Base-by-base conservation (phyloP, 345 rosid genomes). In the Pistacia integerrima region DNA sequence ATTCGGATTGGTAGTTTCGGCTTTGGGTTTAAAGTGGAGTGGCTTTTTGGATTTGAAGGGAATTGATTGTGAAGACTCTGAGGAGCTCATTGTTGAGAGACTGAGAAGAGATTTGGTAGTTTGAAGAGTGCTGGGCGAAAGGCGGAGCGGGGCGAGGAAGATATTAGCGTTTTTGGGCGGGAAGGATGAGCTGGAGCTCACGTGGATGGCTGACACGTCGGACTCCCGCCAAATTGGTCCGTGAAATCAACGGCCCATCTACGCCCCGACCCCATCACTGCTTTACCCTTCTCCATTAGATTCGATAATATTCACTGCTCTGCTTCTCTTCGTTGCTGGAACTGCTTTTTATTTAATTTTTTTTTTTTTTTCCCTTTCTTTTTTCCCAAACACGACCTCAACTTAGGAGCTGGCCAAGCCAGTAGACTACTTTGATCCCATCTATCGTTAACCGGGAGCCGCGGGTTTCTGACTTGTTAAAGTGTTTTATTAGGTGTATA, bases 221-320 rank as follows among this genome's bases (percentile, higher is more conserved):
- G 25, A 25, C 57, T 48, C 41, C 12, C 25, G 25, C 25, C 25
- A 25, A 25, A 25, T 25, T 25, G 25, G 77, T 94, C 99, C 33
- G 94, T 85, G 91, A 97, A 97, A 69, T 97, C 98, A 8, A 97
- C 89, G 64, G 97, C 97, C 99, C 99, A 97, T 84, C 99, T 87
- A 46, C 99, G 85, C 48, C 99, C 99, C 28, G 91, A 72, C 8
- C 98, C 97, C 94, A 97, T 87, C 73, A 94, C 97, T 79, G 86
- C 98, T 88, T 97, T 97, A 1, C 99, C 99, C 78, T 94, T 97
- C 55, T 97, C 99, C 99, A 97, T 97, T 67, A 25, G 44, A 46
- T 72, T 28, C 49, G 14, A 3, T 41, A 14, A 9, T 9, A 22
- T 68, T 57, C 33, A 17, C 55, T 11, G 7, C n/a, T 69, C 30